Evolutionary conservation across 768 basidiomycete species (phyloP).

Genomic region (Xanthoconium purpureum): DNA sequence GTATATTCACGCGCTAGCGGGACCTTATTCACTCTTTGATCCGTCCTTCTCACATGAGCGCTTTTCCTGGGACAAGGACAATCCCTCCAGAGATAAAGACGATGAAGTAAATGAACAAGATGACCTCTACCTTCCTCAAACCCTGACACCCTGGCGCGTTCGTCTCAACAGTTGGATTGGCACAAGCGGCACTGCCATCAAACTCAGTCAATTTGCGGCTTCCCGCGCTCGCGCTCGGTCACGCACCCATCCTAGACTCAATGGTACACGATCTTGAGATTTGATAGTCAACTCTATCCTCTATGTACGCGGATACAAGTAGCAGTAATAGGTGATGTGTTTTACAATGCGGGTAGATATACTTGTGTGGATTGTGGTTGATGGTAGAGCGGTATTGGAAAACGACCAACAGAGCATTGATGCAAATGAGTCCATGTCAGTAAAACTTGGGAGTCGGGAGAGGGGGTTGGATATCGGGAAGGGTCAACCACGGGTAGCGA

Average conservation of each 20-base stretch:
- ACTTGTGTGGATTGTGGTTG: background rate
- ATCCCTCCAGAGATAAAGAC: background rate
- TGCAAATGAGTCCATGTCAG: too few relatives aligned
- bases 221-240: constrained; percentile 18
- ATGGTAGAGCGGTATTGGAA: background rate
- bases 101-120: constrained; percentile 6
- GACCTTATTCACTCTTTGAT: constrained; percentile 5
- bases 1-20: constrained; percentile 18
- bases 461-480: too few relatives aligned
- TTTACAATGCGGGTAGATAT: constrained; percentile 18
- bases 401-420: background rate
- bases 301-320: constrained; percentile 14
- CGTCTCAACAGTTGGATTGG: constrained; percentile 55
- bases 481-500: too few relatives aligned
- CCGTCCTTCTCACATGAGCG: background rate
- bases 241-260: background rate
- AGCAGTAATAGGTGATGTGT: constrained; percentile 4
- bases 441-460: too few relatives aligned
- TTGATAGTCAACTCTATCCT: background rate
- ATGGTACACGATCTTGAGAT: background rate
- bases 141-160: constrained; percentile 31
- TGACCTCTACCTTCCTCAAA: constrained; percentile 16
- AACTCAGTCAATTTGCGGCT: constrained; percentile 49
- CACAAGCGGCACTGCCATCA: constrained; percentile 48
- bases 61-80: background rate